These are phyloP conservation scores for Aspergillus ochraceoroseus DNA, from an alignment of 2,329 filamentous ascomycete genomes.

Conservation along the genomic window DNA sequence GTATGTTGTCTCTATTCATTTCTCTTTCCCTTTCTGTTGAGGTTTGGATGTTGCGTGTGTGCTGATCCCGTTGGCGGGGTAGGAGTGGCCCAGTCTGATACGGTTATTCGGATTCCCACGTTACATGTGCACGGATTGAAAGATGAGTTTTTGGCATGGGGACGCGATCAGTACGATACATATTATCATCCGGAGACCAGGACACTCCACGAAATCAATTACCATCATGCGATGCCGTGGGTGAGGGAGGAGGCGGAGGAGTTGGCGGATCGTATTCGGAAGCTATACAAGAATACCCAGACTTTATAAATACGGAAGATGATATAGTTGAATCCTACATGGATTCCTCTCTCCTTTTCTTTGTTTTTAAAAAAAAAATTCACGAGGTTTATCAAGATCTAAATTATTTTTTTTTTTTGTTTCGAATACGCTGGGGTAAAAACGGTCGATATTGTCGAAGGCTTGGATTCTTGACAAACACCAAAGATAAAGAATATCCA, in stretches of 20 bases:
- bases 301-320: no score
- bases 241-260: slow-evolving; percentile 17
- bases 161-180: slow-evolving; percentile 16
- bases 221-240: slow-evolving; percentile 28
- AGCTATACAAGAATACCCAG: slow-evolving; percentile 13
- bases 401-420: no score
- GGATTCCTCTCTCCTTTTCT: no score
- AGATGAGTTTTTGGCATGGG: slow-evolving; percentile 18
- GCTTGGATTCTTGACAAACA: no score
- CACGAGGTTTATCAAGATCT: no score
- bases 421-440: no score
- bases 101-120: slow-evolving; percentile 16
- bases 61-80: background rate
- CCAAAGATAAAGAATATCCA: no score
- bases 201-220: slow-evolving; percentile 20
- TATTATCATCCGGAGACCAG: slow-evolving; percentile 15
- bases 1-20: slow-evolving; percentile 11
- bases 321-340: no score
- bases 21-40: background rate
- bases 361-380: no score
- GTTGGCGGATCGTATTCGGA: slow-evolving; percentile 16
- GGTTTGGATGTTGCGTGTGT: background rate
- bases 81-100: slow-evolving; percentile 3
- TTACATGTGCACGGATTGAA: slow-evolving; percentile 23
- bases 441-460: no score